These are phyloP conservation scores for Pseudogymnoascus sp. DNA, from an alignment of 2,329 filamentous ascomycete genomes.

Conservation along the genomic window DNA sequence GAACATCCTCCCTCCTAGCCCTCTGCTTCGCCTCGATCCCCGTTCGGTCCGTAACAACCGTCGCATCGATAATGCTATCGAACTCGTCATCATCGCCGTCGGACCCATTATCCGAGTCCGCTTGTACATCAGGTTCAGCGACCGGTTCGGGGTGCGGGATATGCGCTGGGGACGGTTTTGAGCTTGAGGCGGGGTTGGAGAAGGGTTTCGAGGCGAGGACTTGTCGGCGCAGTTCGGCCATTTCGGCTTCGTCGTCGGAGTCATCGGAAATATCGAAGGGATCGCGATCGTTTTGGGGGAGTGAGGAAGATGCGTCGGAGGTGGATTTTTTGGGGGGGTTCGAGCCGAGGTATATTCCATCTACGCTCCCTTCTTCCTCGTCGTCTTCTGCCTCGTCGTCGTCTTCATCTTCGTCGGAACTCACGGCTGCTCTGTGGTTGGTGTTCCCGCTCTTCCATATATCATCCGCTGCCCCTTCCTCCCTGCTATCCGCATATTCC, in stretches of 20 bases:
- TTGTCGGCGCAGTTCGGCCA: slow-evolving; percentile 84
- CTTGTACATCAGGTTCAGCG: slow-evolving; percentile 56
- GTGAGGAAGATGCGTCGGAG: neutral
- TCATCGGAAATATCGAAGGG: slow-evolving; percentile 73
- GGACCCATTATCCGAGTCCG: slow-evolving; percentile 59
- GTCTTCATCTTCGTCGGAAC: slow-evolving; percentile 48
- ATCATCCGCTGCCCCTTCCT: slow-evolving; percentile 56
- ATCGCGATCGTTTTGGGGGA: slow-evolving; percentile 39
- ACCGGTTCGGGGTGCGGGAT: slow-evolving; percentile 51
- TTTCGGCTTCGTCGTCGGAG: slow-evolving; percentile 71
- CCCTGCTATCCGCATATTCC: slow-evolving; percentile 77
- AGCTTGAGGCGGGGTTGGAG: slow-evolving; percentile 46
- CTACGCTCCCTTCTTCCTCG: slow-evolving; percentile 40
- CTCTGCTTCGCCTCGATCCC: slow-evolving; percentile 60
- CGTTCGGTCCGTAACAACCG: slow-evolving; percentile 77
- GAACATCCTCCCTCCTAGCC: slow-evolving; percentile 34
- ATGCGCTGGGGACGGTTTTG: slow-evolving; percentile 43
- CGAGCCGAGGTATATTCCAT: slow-evolving; percentile 54
- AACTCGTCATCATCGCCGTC: slow-evolving; percentile 62
- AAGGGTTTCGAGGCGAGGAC: slow-evolving; percentile 92
- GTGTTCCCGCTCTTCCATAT: slow-evolving; percentile 88
- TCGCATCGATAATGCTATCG: slow-evolving; percentile 87
- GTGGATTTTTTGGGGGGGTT: slow-evolving; percentile 32
- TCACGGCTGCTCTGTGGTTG: slow-evolving; percentile 54
- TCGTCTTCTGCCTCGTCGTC: slow-evolving; percentile 40